Evolutionary conservation across 164 flowering plant species (phyloP), one percentile per base, ranked within the genome.

Genomic region (Dillenia suffruticosa): DNA sequence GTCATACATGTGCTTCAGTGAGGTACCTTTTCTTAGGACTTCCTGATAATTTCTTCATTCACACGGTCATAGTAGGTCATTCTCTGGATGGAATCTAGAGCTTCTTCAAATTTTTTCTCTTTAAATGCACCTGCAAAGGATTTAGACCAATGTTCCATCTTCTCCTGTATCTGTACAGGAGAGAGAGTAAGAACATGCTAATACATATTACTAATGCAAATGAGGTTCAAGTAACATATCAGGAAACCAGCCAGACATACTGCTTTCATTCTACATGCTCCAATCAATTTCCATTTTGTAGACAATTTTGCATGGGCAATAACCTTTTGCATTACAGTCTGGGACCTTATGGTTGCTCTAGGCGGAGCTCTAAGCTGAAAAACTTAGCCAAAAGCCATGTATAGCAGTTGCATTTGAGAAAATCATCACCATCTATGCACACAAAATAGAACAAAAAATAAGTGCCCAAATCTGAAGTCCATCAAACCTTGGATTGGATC

Each of bases 1-100:
- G 40, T 32, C 7, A 32, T 4, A 6, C 40, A 32, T 32, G 5
- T 32, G 7, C 40, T 4, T 15, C 43, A 12, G 44, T 10, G 64
- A 46, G 56, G 50, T 69, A 77, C 77, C 75, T 49, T 44, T 58
- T 76, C 67, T 32, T 32, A 91, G 12, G 86, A 81, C 79, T 81
- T 92, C 80, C 85, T 90, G 32, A 75, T 67, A 52, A 92, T 85
- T 70, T 86, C 92, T 76, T 92, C 90, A 54, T 68, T 79, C 17
- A 82, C 89, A 50, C 96, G 90, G 48, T 70, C 68, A 54, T 90
- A 92, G 68, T 90, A 92, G 4, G 88, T 89, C 96, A 90, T 88
- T 69, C 96, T 86, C 64, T 71, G 84, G 54, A 86, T 81, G 50
- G 82, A 81, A 44, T 65, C 58, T 4, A 68, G 48, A 48, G 96